These are phyloP conservation scores for Fusarium sp. DNA, from an alignment of 2,329 filamentous ascomycete genomes.

Conservation along the genomic window DNA sequence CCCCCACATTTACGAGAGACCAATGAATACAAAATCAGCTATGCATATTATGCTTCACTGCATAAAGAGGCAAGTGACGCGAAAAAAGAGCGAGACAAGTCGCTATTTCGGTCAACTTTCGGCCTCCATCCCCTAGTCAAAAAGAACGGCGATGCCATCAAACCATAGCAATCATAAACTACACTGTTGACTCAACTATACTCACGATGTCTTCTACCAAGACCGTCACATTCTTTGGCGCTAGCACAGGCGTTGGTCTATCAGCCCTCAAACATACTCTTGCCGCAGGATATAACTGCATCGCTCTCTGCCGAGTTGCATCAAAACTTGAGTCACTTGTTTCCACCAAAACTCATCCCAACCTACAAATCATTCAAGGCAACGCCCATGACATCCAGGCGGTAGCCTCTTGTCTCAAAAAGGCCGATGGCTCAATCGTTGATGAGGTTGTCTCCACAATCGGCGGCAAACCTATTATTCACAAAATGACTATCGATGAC, in stretches of 20 bases:
- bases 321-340: slow-evolving; percentile 58
- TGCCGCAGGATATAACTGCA: slow-evolving; percentile 57
- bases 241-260: slow-evolving; percentile 62
- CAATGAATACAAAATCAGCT: no score
- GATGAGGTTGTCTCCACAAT: slow-evolving; percentile 61
- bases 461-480: slow-evolving; percentile 51
- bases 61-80: not conserved
- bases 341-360: slow-evolving; percentile 44
- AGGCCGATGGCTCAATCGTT: slow-evolving; percentile 49
- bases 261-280: slow-evolving; percentile 59
- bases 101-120: slow-evolving; percentile 28
- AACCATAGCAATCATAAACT: not conserved
- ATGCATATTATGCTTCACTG: no score
- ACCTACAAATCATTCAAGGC: slow-evolving; percentile 59
- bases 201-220: slow-evolving; percentile 34
- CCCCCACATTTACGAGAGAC: not conserved
- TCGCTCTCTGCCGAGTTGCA: slow-evolving; percentile 62
- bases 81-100: slow-evolving; percentile 21
- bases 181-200: not conserved
- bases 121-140: not conserved
- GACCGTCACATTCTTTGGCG: slow-evolving; percentile 64
- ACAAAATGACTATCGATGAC: slow-evolving; percentile 55
- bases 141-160: not conserved
- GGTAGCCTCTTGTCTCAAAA: slow-evolving; percentile 52
- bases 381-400: slow-evolving; percentile 57